phyloP scores from a whole-genome alignment of 768 basidiomycete species.

The Suillus placidus region DNA sequence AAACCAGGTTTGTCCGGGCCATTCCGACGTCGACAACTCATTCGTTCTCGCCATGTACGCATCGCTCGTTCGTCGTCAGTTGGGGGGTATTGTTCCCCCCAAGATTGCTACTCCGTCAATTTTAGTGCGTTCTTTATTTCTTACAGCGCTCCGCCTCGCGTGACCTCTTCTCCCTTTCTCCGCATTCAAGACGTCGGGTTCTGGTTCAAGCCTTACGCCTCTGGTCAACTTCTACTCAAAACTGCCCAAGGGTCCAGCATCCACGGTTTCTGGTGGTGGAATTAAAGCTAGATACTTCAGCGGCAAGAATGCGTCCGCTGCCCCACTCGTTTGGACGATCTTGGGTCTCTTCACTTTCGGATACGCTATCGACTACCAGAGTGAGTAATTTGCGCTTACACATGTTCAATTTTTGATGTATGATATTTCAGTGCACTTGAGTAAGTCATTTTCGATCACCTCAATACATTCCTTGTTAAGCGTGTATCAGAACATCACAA shows the following conservation, averaged over 20 bases:
- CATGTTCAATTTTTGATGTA: conserved; percentile 14
- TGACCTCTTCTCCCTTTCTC: conserved; percentile 16
- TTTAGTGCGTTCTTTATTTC: conserved; percentile 52
- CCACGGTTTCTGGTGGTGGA: conserved; percentile 68
- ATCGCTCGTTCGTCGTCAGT: conserved; percentile 81
- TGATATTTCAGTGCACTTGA: conserved; percentile 70
- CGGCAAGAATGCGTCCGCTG: conserved; percentile 82
- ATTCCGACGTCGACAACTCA: conserved; percentile 21
- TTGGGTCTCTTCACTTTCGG: conserved; percentile 72
- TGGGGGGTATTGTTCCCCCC: conserved; percentile 86
- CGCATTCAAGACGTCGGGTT: conserved; percentile 67
- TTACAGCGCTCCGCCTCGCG: neutral
- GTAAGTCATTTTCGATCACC: conserved; percentile 46
- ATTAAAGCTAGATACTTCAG: conserved; percentile 83
- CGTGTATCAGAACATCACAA: conserved; percentile 76
- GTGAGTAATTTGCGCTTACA: conserved; percentile 49
- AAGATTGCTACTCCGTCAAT: conserved; percentile 93
- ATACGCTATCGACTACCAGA: conserved; percentile 89
- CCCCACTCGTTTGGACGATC: conserved; percentile 65
- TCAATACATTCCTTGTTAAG: conserved; percentile 20
- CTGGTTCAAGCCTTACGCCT: conserved; percentile 76
- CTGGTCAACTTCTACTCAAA: conserved; percentile 97
- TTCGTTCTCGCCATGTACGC: conserved; percentile 64
- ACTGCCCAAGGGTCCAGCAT: conserved; percentile 85
- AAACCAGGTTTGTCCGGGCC: conserved; percentile 9